Evolutionary conservation across 192 early-diverging fungal species (phyloP).

Genomic region (Linnemannia exigua): DNA sequence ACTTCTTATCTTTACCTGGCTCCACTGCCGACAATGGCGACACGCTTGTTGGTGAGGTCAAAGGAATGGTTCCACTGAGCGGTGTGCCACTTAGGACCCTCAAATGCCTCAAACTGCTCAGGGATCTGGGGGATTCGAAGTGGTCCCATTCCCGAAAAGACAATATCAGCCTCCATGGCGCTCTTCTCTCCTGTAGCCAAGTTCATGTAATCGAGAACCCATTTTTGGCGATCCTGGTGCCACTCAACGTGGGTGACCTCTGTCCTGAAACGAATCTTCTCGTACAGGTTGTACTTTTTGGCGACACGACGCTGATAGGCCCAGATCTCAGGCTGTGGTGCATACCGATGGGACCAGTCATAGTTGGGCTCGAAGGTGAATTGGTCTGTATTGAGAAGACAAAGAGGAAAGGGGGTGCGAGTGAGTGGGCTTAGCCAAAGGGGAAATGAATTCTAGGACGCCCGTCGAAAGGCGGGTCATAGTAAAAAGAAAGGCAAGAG

Average conservation of each 20-base stretch:
- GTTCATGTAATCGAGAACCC: constrained; percentile 46
- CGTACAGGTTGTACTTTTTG: constrained; percentile 55
- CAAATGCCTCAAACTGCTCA: constrained; percentile 63
- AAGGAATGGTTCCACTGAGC: constrained; percentile 66
- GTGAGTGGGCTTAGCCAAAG: constrained; percentile 42
- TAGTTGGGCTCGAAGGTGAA: constrained; percentile 57
- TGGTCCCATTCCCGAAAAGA: constrained; percentile 64
- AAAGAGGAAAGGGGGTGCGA: constrained; percentile 23
- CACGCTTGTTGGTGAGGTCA: constrained; percentile 61
- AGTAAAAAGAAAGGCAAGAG: no score
- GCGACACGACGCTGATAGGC: constrained; percentile 57
- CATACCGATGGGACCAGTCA: constrained; percentile 61
- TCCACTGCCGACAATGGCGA: constrained; percentile 65
- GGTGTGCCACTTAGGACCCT: constrained; percentile 66
- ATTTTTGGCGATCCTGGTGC: constrained; percentile 51
- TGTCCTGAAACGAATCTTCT: constrained; percentile 61
- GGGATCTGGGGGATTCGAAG: constrained; percentile 65
- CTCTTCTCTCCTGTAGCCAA: constrained; percentile 32
- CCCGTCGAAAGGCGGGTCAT: constrained; percentile 24
- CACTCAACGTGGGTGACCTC: constrained; percentile 54
- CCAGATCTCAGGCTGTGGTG: constrained; percentile 59
- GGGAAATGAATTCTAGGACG: not conserved
- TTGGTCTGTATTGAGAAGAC: constrained; percentile 17
- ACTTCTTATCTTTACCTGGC: constrained; percentile 52
- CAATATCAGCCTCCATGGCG: constrained; percentile 36